Conservation (phyloP, 1,284 basidiomycete genomes). For the Trichosporon coremiiforme region DNA sequence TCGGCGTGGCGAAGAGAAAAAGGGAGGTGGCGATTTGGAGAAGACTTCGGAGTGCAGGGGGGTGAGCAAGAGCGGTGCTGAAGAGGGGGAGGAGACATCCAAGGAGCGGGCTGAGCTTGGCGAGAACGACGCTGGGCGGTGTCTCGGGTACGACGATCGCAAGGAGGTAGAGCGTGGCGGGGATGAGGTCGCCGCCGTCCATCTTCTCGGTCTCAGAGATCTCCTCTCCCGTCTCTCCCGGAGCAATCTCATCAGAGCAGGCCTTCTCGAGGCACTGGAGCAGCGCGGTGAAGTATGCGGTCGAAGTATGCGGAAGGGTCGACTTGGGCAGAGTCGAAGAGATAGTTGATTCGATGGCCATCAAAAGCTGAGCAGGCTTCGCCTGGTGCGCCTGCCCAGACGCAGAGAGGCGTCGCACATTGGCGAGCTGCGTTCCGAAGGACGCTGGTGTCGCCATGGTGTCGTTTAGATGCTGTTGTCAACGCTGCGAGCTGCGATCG, state of each 20-base stretch:
- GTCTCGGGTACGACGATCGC: conserved; percentile 74
- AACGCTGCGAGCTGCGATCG: not conserved
- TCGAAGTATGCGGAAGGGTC: conserved; percentile 72
- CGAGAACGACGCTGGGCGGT: conserved; percentile 57
- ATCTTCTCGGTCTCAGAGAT: conserved; percentile 54
- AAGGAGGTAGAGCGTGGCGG: conserved; percentile 86
- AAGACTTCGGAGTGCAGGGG: conserved; percentile 54
- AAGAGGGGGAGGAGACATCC: conserved; percentile 77
- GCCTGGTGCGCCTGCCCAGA: conserved; percentile 85
- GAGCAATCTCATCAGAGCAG: conserved; percentile 44
- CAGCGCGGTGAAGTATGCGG: conserved; percentile 86
- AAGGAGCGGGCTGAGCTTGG: conserved; percentile 53
- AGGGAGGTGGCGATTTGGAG: conserved; percentile 66
- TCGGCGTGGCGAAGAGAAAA: conserved; percentile 68
- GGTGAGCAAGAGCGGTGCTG: conserved; percentile 52
- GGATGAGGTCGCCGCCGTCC: conserved; percentile 75
- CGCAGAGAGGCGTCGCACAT: conserved; percentile 83
- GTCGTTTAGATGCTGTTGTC: conserved; percentile 13
- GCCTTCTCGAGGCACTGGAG: conserved; percentile 59
- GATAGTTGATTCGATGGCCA: conserved; percentile 86
- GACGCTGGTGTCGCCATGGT: conserved; percentile 33
- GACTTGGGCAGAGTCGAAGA: conserved; percentile 43
- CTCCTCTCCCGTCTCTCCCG: conserved; percentile 45
- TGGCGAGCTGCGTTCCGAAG: conserved; percentile 64
- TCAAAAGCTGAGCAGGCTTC: conserved; percentile 82